Conservation (phyloP, 805 yeast genomes). For the Cyberlindnera amylophila region DNA sequence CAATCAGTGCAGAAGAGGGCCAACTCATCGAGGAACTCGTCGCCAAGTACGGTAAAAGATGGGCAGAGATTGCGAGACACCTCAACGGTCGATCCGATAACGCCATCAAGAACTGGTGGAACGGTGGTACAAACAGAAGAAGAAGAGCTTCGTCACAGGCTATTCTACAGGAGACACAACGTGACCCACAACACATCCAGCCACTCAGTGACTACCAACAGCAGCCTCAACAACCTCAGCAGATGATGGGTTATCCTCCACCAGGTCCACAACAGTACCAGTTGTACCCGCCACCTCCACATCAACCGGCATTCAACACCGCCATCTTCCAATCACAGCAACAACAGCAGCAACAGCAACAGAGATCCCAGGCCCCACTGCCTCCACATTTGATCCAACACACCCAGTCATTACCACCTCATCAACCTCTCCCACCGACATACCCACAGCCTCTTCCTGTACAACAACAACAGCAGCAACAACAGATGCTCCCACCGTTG, state of each 20-base stretch:
- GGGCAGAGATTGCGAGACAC: constrained; percentile 93
- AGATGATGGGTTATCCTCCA: constrained; percentile 3
- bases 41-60: constrained; percentile 73
- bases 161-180: constrained; percentile 14
- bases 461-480: constrained; percentile 8
- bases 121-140: constrained; percentile 85
- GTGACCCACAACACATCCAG: constrained; percentile 7
- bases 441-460: constrained; percentile 6
- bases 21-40: constrained; percentile 75
- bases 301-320: constrained; percentile 19
- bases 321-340: constrained; percentile 17
- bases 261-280: constrained; percentile 7
- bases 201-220: constrained; percentile 1
- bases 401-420: constrained; percentile 9
- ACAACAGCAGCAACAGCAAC: constrained; percentile 14
- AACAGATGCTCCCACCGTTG: constrained; percentile 18
- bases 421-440: constrained; percentile 6
- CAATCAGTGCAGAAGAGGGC: constrained; percentile 85
- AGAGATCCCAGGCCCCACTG: constrained; percentile 11
- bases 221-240: constrained; percentile 2
- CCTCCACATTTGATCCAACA: constrained; percentile 1
- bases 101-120: constrained; percentile 95
- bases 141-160: constrained; percentile 45
- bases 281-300: background rate
- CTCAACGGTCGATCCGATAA: constrained; percentile 85